Evolutionary conservation across 805 yeast genomes (phyloP), one percentile per base, ranked within the genome.

Genomic region (Wickerhamomyces bisporus): DNA sequence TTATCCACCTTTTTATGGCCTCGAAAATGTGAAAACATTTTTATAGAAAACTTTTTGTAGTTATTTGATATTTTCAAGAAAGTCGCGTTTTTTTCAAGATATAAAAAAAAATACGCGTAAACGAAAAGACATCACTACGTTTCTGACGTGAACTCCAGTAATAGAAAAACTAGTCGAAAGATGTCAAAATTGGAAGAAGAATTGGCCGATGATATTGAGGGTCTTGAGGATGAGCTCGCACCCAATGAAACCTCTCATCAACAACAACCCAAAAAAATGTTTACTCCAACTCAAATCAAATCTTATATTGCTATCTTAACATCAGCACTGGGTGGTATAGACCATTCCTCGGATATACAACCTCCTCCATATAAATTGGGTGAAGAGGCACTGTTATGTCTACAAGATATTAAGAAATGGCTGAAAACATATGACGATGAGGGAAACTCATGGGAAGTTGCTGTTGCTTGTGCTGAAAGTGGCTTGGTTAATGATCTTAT

Each of bases 271-370:
- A 21, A 10, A 21, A 21, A 21, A 21, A n/a, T n/a, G n/a, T 23
- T 32, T 20, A 7, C 34, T 6, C 12, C 28, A 15, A 24, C 34
- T 10, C 50, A 49, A 32, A 51, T 54, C 47, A 71, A 73, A 45
- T 86, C 93, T 0, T 87, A 86, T 58, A 81, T 91, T 24, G 74
- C 89, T 12, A 77, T 86, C 30, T 68, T 89, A 28, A 86, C 88
- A 4, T 77, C 95, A 4, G 95, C 98, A 0, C 69, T 91, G 3
- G 98, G 98, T 38, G 98, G 97, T 2, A 74, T 81, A 1, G 96
- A 89, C 60, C 75, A 81, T 34, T 61, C 81, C 1, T 65, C 81
- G 0, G 57, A 62, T 5, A 45, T 55, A 3, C 57, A 61, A 2
- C 70, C 72, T 3, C 68, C 72, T 0, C 77, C 78, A 0, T 93